Conservation (phyloP, 306 rosid species). For the Lagenaria siceraria region DNA sequence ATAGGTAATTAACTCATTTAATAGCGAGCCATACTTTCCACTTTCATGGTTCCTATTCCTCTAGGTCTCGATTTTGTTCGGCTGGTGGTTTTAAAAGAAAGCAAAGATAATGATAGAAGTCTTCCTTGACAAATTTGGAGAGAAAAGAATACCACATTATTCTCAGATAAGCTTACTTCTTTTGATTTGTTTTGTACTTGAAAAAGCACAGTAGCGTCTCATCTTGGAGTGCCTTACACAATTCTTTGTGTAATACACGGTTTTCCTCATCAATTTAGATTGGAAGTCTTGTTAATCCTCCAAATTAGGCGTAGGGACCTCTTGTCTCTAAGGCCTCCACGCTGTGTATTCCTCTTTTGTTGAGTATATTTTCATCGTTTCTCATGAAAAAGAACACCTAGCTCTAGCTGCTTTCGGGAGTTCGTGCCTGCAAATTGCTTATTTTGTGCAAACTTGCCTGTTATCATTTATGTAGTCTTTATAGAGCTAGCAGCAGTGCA, state of each 20-base stretch:
- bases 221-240: neutral
- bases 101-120: neutral
- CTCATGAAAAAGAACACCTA: neutral
- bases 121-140: neutral
- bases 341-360: neutral
- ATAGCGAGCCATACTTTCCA: neutral
- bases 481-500: neutral
- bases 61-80: neutral
- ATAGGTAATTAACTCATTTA: constrained; percentile 35
- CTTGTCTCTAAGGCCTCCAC: neutral
- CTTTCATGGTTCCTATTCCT: neutral
- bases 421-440: neutral
- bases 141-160: no score
- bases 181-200: neutral
- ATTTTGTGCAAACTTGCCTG: neutral
- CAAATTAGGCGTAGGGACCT: neutral
- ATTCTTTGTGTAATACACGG: neutral
- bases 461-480: neutral
- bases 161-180: neutral
- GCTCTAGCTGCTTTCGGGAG: neutral
- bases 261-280: neutral
- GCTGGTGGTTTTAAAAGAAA: neutral
- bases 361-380: neutral
- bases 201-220: neutral
- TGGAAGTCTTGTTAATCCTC: neutral